Base-by-base conservation (phyloP, 371 early-diverging fungal genomes). In the Funneliformis caledonium region DNA sequence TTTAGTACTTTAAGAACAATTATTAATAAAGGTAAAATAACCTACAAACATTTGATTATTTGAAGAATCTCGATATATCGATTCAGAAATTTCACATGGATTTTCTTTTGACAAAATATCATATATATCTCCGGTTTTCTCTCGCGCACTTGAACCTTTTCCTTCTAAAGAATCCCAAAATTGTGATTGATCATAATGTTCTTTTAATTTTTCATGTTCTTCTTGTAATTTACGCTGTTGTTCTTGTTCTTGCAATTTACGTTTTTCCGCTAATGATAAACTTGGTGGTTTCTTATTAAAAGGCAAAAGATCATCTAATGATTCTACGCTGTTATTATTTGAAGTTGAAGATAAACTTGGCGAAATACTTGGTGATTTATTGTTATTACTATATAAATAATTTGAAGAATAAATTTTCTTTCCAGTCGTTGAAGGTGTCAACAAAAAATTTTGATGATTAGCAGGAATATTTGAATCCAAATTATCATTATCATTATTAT, bases 141-240 rank as follows among this genome's bases (percentile, higher is more conserved):
- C 48, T 47, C 22, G 26, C 22, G 43, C 12, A 47, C 19, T 45
- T 47, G 72, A 72, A 48, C 72, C 19, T 22, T 72, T 72, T 48
- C 26, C 9, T 72, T 72, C 72, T 26, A 72, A 72, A 11, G 72
- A 72, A 72, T 72, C 72, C 72, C 72, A 72, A 72, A 72, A 72
- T 22, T 72, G 42, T 26, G 72, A 12, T 47, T 72, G 72, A 48
- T 26, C 48, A 72, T 72, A 72, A 72, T 72, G 72, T 48, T 74
- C 19, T 14, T 16, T 60, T 31, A 42, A 26, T 56, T 31, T n/a
- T 59, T 56, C 56, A 37, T 59, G 47, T 7, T 59, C 76, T 45
- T 76, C 60, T 43, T 61, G 33, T 62, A 10, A 11, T 76, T 76
- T 62, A 47, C 47, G 70, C 22, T 47, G 22, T 62, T 76, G 48